phyloP scores from a whole-genome alignment of 768 basidiomycete species.

The Xerocomellus amylosporus region DNA sequence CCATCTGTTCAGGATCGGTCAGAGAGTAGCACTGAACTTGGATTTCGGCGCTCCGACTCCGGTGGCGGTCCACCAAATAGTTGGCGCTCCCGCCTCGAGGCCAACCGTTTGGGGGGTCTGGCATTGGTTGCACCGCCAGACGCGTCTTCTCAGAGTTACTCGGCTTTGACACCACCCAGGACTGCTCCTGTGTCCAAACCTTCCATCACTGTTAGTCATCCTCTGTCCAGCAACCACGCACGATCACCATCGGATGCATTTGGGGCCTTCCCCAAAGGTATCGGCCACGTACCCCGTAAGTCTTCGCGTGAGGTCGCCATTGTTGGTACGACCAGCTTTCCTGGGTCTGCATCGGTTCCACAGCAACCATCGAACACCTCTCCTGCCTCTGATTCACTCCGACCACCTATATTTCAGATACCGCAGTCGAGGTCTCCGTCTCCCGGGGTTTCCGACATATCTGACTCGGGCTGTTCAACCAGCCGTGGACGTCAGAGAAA shows the following conservation, averaged over 20 bases:
- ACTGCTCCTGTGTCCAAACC: constrained; percentile 40
- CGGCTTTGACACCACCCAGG: constrained; percentile 51
- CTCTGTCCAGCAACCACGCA: constrained; percentile 30
- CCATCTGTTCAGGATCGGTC: constrained; percentile 27
- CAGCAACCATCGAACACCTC: constrained; percentile 29
- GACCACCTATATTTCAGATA: constrained; percentile 38
- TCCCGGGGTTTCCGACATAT: constrained; percentile 31
- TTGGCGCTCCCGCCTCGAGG: constrained; percentile 39
- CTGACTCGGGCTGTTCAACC: constrained; percentile 32
- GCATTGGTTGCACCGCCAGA: constrained; percentile 75
- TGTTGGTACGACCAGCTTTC: constrained; percentile 43
- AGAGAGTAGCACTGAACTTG: constrained; percentile 18
- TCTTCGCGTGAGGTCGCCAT: constrained; percentile 51
- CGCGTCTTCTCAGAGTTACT: constrained; percentile 51
- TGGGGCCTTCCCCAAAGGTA: constrained; percentile 25
- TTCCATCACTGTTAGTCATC: constrained; percentile 14
- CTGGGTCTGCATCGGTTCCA: constrained; percentile 26
- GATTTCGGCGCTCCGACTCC: constrained; percentile 19
- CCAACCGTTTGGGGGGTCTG: constrained; percentile 40
- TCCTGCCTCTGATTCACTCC: constrained; percentile 32
- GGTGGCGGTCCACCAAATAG: constrained; percentile 29
- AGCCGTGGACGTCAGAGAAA: constrained; percentile 30
- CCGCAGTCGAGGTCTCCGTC: constrained; percentile 34
- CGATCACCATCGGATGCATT: constrained; percentile 51
- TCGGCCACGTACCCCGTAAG: constrained; percentile 42